phyloP scores from a whole-genome alignment of 2,329 filamentous ascomycete species.

The Myriosclerotinia curreyana region DNA sequence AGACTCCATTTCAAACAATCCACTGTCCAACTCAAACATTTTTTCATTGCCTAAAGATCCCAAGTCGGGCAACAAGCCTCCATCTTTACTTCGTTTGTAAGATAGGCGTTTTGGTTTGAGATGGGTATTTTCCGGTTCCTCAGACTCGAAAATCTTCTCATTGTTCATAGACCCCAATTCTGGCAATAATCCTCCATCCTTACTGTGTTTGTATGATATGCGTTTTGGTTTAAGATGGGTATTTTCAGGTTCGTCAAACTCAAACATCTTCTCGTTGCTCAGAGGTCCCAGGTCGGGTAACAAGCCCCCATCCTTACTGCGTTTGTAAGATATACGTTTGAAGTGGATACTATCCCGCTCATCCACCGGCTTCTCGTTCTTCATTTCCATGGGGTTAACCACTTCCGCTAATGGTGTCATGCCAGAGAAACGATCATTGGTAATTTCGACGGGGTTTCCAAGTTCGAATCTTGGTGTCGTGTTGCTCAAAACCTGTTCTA shows the following conservation, averaged over 20 bases:
- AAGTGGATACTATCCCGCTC: background rate
- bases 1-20: slow-evolving; percentile 24
- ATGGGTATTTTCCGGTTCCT: background rate
- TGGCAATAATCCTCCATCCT: slow-evolving; percentile 3
- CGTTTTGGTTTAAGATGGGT: slow-evolving; percentile 11
- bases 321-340: slow-evolving; percentile 22
- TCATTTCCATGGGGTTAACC: background rate
- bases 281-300: slow-evolving; percentile 20
- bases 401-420: slow-evolving; percentile 23
- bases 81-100: slow-evolving; percentile 20
- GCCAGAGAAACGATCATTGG: slow-evolving; percentile 25
- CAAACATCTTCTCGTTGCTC: slow-evolving; percentile 24
- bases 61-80: slow-evolving; percentile 17
- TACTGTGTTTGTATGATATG: slow-evolving; percentile 16
- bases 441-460: slow-evolving; percentile 35
- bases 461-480: slow-evolving; percentile 38
- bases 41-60: slow-evolving; percentile 22
- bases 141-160: slow-evolving; percentile 23
- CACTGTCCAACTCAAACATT: slow-evolving; percentile 25
- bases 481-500: slow-evolving; percentile 38
- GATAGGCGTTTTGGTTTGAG: slow-evolving; percentile 17
- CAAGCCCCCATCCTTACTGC: slow-evolving; percentile 14
- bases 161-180: slow-evolving; percentile 20
- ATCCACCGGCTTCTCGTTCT: slow-evolving; percentile 19
- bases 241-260: background rate